A percentile compares a stretch with the other conserved stretches of the same genome.
Conservation (phyloP, 1,284 basidiomycete species). For the Volvariella volvacea region DNA sequence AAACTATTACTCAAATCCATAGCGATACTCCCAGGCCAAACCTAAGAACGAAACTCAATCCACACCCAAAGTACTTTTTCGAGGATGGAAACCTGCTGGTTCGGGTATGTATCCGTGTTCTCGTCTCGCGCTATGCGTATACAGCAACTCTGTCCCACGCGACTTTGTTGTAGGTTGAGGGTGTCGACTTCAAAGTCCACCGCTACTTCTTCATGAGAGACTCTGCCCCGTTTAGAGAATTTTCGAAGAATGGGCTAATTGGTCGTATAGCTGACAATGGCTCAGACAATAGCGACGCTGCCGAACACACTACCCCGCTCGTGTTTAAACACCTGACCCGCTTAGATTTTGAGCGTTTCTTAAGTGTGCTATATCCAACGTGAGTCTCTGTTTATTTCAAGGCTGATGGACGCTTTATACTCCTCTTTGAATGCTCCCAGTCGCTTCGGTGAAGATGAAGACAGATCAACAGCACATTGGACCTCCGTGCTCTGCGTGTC, state of each 20-base stretch:
- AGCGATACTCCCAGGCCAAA: no score
- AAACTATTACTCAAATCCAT: no score
- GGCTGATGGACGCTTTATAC: background rate
- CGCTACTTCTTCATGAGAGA: conserved; percentile 24
- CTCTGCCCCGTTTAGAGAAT: conserved; percentile 19
- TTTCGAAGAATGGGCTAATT: conserved; percentile 7
- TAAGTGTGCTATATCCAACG: conserved; percentile 27
- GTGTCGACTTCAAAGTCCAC: conserved; percentile 16
- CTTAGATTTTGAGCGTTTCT: conserved; percentile 23
- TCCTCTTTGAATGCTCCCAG: conserved; percentile 12
- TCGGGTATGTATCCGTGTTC: conserved; percentile 9
- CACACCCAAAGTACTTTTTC: conserved; percentile 14
- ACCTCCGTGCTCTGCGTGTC: conserved; percentile 28
- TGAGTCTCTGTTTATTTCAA: conserved; percentile 13
- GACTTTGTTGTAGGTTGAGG: conserved; percentile 15
- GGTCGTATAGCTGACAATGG: background rate
- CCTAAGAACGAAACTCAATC: background rate
- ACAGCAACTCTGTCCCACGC: conserved; percentile 1
- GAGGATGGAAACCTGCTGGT: conserved; percentile 15
- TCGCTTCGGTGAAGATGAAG: conserved; percentile 20
- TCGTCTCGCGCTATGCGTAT: background rate
- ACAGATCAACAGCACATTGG: conserved; percentile 29
- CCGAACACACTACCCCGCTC: conserved; percentile 11
- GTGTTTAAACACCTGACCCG: conserved; percentile 11
- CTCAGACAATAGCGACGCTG: background rate